Conservation (phyloP, 306 rosid species). For the Vigna angularis region DNA sequence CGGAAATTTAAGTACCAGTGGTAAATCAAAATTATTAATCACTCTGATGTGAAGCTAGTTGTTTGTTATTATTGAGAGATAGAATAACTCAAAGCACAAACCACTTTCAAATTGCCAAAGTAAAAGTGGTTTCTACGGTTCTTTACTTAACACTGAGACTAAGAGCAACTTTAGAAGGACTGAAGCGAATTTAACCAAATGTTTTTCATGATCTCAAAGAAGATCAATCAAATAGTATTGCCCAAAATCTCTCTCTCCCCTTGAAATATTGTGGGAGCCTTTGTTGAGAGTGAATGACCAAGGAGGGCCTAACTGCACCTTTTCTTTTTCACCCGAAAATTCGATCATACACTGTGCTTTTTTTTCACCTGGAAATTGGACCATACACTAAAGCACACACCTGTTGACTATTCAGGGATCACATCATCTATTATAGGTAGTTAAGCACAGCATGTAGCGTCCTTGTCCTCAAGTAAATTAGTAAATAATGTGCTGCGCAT, state of each 20-base stretch:
- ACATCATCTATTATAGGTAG: conserved; percentile 7
- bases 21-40: conserved; percentile 20
- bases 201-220: conserved; percentile 19
- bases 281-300: conserved; percentile 27
- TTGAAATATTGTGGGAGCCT: conserved; percentile 8
- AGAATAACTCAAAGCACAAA: not conserved
- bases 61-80: conserved; percentile 9
- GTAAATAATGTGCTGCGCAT: conserved; percentile 1
- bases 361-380: conserved; percentile 19
- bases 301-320: conserved; percentile 18
- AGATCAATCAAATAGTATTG: conserved; percentile 1
- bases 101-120: not conserved
- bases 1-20: conserved; percentile 21
- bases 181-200: not conserved
- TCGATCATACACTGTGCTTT: conserved; percentile 4
- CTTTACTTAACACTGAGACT: not conserved
- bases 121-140: not conserved
- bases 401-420: conserved; percentile 36
- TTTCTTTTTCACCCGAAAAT: conserved; percentile 2
- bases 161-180: not conserved
- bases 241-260: not conserved
- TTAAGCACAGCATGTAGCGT: conserved; percentile 30
- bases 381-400: conserved; percentile 30
- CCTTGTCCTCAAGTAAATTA: conserved; percentile 35
- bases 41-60: not conserved